A percentile compares a stretch with the other conserved stretches of the same genome.
These are phyloP conservation scores for Sinapis alba DNA, from an alignment of 441 rosid genomes.

Conservation along the genomic window DNA sequence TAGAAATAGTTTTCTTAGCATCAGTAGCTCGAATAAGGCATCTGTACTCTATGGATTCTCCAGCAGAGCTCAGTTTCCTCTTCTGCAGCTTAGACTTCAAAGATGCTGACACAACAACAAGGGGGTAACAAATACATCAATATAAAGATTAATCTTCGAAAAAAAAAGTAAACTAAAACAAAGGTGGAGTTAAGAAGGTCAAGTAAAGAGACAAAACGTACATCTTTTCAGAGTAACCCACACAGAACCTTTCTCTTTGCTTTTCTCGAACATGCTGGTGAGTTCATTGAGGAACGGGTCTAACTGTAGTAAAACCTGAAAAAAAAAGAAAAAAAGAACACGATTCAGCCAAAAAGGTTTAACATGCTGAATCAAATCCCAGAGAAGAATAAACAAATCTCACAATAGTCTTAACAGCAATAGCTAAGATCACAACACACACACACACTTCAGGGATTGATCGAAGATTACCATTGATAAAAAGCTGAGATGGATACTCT, in stretches of 20 bases:
- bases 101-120: constrained; percentile 52
- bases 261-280: constrained; percentile 83
- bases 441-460: neutral
- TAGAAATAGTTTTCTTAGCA: constrained; percentile 77
- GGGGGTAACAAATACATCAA: neutral
- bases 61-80: constrained; percentile 65
- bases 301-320: constrained; percentile 68
- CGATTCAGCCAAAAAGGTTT: neutral
- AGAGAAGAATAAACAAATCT: neutral
- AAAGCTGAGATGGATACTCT: constrained; percentile 17
- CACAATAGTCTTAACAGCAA: neutral
- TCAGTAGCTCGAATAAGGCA: constrained; percentile 94
- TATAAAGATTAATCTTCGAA: neutral
- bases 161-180: neutral
- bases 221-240: constrained; percentile 97
- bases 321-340: neutral
- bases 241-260: constrained; percentile 75
- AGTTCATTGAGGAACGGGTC: constrained; percentile 93
- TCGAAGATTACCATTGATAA: constrained; percentile 42
- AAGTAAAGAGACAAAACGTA: constrained; percentile 29
- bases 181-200: neutral
- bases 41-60: constrained; percentile 64
- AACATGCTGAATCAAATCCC: neutral
- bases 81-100: constrained; percentile 76
- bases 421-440: neutral